Evolutionary conservation across 306 rosid species (phyloP).

Genomic region (Trifolium fragiferum): DNA sequence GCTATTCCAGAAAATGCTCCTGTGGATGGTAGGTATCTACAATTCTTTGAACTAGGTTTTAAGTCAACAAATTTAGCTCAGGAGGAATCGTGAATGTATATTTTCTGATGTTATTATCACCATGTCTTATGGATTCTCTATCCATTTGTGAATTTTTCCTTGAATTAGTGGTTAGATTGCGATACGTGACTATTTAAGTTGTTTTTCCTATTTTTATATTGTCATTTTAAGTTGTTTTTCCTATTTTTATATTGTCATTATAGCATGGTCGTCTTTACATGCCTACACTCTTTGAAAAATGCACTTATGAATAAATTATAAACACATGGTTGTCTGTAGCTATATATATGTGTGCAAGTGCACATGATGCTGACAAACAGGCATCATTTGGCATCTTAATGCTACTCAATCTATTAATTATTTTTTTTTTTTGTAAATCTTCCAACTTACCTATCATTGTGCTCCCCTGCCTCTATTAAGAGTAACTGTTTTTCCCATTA

Average conservation of each 20-base stretch:
- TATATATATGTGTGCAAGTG: no score
- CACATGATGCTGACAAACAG: no score
- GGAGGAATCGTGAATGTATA: slow-evolving; percentile 28
- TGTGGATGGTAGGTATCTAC: slow-evolving; percentile 61
- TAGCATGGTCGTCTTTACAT: not conserved
- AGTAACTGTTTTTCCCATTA: slow-evolving; percentile 22
- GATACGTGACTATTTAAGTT: slow-evolving; percentile 29
- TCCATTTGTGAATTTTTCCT: not conserved
- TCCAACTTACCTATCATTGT: slow-evolving; percentile 25
- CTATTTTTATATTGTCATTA: slow-evolving; percentile 15
- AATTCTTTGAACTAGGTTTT: slow-evolving; percentile 32
- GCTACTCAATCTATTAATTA: slow-evolving; percentile 4
- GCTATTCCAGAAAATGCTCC: slow-evolving; percentile 84
- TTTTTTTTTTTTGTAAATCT: slow-evolving; percentile 15
- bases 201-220: slow-evolving; percentile 10
- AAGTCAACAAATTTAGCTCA: slow-evolving; percentile 28
- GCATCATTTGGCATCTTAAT: slow-evolving; percentile 14
- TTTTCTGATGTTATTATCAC: slow-evolving; percentile 21
- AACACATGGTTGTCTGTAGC: no score
- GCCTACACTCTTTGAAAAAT: no score
- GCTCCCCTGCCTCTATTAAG: slow-evolving; percentile 1
- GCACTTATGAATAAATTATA: no score
- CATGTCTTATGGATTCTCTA: slow-evolving; percentile 16
- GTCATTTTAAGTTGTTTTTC: not conserved
- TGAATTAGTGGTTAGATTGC: slow-evolving; percentile 14